A percentile compares a stretch with the other conserved stretches of the same genome.
Conservation (phyloP, 257 asterid species). For the Thymus quinquecostatus region DNA sequence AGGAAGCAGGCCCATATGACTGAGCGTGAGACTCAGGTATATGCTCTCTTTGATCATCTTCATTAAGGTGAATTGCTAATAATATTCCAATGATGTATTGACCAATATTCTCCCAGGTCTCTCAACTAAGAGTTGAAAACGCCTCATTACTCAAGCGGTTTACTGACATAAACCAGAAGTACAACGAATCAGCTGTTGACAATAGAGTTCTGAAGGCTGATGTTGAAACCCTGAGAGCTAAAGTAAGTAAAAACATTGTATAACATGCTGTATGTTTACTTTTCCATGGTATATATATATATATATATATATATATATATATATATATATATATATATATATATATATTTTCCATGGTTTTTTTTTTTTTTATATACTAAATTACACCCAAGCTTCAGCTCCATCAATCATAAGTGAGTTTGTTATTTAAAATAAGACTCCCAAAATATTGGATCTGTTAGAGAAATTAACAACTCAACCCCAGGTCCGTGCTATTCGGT, state of each 20-base stretch:
- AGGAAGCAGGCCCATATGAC: constrained; percentile 95
- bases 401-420: not conserved
- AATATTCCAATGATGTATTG: constrained; percentile 26
- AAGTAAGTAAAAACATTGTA: constrained; percentile 49
- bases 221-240: constrained; percentile 92
- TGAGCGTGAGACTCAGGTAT: constrained; percentile 92
- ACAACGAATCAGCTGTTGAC: constrained; percentile 93
- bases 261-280: not conserved
- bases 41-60: constrained; percentile 9
- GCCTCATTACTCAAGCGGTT: constrained; percentile 77
- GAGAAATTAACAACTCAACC: not conserved
- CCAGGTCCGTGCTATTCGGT: not conserved
- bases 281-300: not conserved
- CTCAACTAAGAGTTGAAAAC: constrained; percentile 77
- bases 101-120: constrained; percentile 54
- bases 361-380: not conserved
- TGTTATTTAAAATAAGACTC: not conserved
- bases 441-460: not conserved
- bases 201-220: constrained; percentile 95
- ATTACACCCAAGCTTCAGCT: constrained; percentile 10
- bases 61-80: not conserved
- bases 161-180: constrained; percentile 78
- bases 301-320: no score
- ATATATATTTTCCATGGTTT: not conserved
- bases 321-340: no score